Evolutionary conservation across 192 early-diverging fungal genomes (phyloP).

Genomic region (Thamnidium elegans): DNA sequence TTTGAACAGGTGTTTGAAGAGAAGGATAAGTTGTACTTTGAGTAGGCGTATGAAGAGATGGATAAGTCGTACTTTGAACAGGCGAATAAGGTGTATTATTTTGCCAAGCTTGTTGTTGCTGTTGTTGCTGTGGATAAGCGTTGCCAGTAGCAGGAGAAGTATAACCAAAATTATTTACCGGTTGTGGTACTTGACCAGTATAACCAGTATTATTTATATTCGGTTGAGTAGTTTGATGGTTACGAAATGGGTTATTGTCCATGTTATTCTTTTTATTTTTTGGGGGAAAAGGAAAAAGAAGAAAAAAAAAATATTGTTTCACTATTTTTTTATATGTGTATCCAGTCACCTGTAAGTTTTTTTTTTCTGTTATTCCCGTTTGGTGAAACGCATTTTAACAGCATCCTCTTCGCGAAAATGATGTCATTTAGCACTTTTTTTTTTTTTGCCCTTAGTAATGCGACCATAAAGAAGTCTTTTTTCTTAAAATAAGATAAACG

Average conservation of each 20-base stretch:
- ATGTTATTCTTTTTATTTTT: neutral
- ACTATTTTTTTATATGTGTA: neutral
- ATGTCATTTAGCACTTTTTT: neutral
- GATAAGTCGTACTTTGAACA: neutral
- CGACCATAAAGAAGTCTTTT: too few species aligned
- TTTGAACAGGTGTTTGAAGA: neutral
- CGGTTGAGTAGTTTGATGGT: neutral
- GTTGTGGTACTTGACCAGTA: neutral
- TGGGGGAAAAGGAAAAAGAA: conserved; percentile 14
- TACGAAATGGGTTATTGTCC: conserved; percentile 30
- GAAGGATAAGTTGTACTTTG: neutral
- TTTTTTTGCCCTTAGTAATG: too few species aligned
- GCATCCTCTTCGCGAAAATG: neutral
- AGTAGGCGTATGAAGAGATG: neutral
- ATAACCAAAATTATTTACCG: neutral
- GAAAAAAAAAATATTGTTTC: conserved; percentile 5
- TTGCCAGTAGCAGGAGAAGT: neutral
- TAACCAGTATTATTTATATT: neutral
- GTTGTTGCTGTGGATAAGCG: conserved; percentile 5
- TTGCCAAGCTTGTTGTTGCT: conserved; percentile 9
- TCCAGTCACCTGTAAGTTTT: too few species aligned
- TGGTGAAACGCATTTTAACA: too few species aligned
- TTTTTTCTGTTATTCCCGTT: too few species aligned
- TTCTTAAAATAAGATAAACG: too few species aligned
- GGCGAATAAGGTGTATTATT: neutral